These are phyloP conservation scores for Brettanomyces bruxellensis DNA, from an alignment of 805 yeast genomes.

Conservation along the genomic window DNA sequence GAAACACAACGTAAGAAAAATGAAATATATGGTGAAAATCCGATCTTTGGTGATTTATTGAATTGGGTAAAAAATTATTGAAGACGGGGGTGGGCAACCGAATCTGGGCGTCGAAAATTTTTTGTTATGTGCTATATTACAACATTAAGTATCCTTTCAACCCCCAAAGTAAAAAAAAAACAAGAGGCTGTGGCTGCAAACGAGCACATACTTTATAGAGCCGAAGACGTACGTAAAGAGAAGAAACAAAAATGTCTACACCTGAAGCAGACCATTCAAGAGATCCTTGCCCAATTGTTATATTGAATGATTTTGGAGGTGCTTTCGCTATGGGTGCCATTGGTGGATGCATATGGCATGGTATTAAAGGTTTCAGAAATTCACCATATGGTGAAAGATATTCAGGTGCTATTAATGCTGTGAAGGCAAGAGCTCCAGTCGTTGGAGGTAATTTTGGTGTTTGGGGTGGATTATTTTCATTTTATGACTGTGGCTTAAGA, in stretches of 20 bases:
- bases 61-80: too few species aligned
- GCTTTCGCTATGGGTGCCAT: conserved; percentile 99
- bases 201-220: too few species aligned
- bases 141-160: too few species aligned
- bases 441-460: conserved; percentile 99
- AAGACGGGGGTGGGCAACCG: too few species aligned
- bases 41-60: too few species aligned
- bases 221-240: too few species aligned
- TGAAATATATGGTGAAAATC: too few species aligned
- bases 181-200: too few species aligned
- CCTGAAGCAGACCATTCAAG: conserved; percentile 84
- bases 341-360: conserved; percentile 99
- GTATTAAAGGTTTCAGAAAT: conserved; percentile 96
- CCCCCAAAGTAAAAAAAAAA: too few species aligned
- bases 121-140: too few species aligned
- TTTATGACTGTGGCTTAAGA: conserved; percentile 92
- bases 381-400: conserved; percentile 96
- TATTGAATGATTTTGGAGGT: conserved; percentile 95
- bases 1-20: too few species aligned
- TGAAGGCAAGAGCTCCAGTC: conserved; percentile 95
- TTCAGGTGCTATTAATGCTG: conserved; percentile 79
- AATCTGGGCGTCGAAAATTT: too few species aligned
- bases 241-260: conserved; percentile 41
- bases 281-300: conserved; percentile 98
- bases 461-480: conserved; percentile 98